Evolutionary conservation across 2,329 filamentous ascomycete genomes (phyloP).

Genomic region (Fonsecaea erecta): DNA sequence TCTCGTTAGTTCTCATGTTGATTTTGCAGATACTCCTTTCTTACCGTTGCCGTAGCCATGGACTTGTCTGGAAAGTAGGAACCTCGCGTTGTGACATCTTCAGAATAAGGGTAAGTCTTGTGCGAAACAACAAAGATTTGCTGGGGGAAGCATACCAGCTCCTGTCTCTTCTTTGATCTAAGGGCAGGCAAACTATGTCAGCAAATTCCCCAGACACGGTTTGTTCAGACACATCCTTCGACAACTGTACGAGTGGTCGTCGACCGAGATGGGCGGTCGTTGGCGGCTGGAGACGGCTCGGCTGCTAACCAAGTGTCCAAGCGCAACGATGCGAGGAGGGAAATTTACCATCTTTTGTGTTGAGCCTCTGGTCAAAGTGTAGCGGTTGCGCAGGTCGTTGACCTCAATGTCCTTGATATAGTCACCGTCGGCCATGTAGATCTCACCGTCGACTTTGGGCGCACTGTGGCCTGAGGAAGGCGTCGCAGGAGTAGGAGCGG

Average conservation of each 20-base stretch:
- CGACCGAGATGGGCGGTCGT: not conserved
- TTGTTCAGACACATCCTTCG: not conserved
- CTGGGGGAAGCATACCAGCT: constrained; percentile 83
- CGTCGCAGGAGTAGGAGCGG: constrained; percentile 57
- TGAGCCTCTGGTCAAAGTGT: constrained; percentile 93
- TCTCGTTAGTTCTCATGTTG: not conserved
- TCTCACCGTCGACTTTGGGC: constrained; percentile 76
- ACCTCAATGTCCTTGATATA: constrained; percentile 99
- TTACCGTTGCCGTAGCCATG: constrained; percentile 91
- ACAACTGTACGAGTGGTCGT: not conserved
- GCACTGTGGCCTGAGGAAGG: constrained; percentile 53
- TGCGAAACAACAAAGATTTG: constrained; percentile 53
- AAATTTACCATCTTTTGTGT: constrained; percentile 99
- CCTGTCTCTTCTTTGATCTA: constrained; percentile 99
- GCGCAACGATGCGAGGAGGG: not conserved
- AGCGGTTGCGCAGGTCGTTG: constrained; percentile 95
- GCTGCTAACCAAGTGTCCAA: not conserved
- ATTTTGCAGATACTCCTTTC: constrained; percentile 43
- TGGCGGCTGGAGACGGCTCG: not conserved
- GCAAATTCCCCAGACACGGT: constrained; percentile 56
- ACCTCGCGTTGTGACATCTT: constrained; percentile 99
- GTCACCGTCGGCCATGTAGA: constrained; percentile 95
- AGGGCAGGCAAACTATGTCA: constrained; percentile 84
- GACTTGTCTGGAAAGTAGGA: constrained; percentile 97
- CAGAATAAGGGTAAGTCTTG: constrained; percentile 64